A percentile compares a stretch with the other conserved stretches of the same genome.
Evolutionary conservation across 75 land plant genomes (phyloP).

Genomic region (Selaginella moellendorffii): DNA sequence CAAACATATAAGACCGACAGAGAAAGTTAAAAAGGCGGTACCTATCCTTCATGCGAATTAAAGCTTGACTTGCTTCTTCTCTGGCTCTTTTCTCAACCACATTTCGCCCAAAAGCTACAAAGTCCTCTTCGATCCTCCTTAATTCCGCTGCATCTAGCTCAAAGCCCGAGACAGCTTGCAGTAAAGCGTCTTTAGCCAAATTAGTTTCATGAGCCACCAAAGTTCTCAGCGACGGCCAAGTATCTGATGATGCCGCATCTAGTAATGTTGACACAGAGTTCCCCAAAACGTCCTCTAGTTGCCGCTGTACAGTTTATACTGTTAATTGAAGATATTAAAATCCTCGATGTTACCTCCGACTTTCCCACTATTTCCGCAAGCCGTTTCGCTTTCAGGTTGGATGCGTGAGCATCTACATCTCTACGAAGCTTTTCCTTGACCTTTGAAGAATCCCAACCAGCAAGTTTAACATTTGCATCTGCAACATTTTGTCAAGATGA

Average conservation of each 20-base stretch:
- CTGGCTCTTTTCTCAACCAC: background rate
- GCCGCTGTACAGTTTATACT: background rate
- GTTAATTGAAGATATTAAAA: no score
- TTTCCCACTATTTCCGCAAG: background rate
- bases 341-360: background rate
- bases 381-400: background rate
- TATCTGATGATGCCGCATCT: background rate
- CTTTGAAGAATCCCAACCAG: background rate
- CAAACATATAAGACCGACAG: background rate
- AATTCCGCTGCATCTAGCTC: background rate
- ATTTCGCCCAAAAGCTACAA: background rate
- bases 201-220: background rate
- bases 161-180: background rate
- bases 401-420: background rate
- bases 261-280: background rate
- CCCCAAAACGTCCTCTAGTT: background rate
- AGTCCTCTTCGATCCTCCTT: background rate
- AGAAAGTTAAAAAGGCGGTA: background rate
- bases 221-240: background rate
- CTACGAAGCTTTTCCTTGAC: constrained; percentile 5
- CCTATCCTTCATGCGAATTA: constrained; percentile 5
- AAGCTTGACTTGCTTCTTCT: background rate
- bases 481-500: background rate
- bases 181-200: background rate
- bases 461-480: background rate